Evolutionary conservation across 192 early-diverging fungal genomes (phyloP).

Genomic region (Spizellomyces sp.): DNA sequence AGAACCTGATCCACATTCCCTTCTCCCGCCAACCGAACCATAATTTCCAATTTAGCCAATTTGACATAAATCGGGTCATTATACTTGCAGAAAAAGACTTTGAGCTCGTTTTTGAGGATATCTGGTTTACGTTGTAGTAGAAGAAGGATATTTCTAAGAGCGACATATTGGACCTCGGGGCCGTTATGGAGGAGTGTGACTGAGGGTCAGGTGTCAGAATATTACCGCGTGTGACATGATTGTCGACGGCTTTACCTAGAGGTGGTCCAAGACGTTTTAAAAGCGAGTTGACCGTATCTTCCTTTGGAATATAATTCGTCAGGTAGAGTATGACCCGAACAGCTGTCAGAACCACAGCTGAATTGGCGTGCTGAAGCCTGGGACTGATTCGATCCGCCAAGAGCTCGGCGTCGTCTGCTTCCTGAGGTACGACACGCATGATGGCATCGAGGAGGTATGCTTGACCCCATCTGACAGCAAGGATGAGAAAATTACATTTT

Average conservation of each 20-base stretch:
- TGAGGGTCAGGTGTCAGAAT: slow-evolving; percentile 8
- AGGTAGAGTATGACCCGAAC: slow-evolving; percentile 91
- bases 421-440: slow-evolving; percentile 88
- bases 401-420: slow-evolving; percentile 84
- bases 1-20: slow-evolving; percentile 88
- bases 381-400: slow-evolving; percentile 90
- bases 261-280: slow-evolving; percentile 89
- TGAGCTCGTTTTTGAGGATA: slow-evolving; percentile 88
- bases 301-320: slow-evolving; percentile 89
- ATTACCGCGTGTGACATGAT: no score
- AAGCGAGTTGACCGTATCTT: slow-evolving; percentile 71
- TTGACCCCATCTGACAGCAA: slow-evolving; percentile 84
- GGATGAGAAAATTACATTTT: background rate
- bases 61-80: slow-evolving; percentile 99
- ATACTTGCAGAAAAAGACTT: slow-evolving; percentile 99
- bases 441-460: slow-evolving; percentile 81
- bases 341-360: slow-evolving; percentile 91
- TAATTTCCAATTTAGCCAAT: slow-evolving; percentile 94
- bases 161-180: slow-evolving; percentile 96
- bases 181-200: slow-evolving; percentile 88
- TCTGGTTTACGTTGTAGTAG: slow-evolving; percentile 90
- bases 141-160: slow-evolving; percentile 93
- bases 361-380: slow-evolving; percentile 93
- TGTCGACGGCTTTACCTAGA: slow-evolving; percentile 58
- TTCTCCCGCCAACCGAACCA: slow-evolving; percentile 82